Conservation (phyloP, 495 filamentous ascomycete genomes). For the Aspergillus olivimuriae region DNA sequence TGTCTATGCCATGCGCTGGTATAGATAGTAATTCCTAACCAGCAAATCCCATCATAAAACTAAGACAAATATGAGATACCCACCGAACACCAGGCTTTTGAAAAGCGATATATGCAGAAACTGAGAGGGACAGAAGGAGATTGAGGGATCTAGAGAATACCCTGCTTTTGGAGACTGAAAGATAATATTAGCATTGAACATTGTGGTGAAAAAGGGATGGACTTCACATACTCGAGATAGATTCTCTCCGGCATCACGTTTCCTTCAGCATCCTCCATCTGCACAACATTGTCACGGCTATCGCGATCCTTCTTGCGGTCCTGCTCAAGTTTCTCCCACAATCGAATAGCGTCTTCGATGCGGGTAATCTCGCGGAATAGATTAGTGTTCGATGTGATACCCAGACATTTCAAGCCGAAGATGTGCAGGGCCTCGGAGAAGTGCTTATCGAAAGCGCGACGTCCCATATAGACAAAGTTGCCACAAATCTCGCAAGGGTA, state of each 20-base stretch:
- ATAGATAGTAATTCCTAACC: constrained; percentile 8
- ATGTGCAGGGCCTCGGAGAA: constrained; percentile 92
- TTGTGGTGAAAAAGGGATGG: neutral
- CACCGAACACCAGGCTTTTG: constrained; percentile 32
- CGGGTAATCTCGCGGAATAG: constrained; percentile 90
- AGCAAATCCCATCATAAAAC: constrained; percentile 12
- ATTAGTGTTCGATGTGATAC: constrained; percentile 79
- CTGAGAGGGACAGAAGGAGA: constrained; percentile 1
- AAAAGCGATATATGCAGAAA: constrained; percentile 11
- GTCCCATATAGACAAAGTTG: constrained; percentile 95
- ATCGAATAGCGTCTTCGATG: constrained; percentile 76
- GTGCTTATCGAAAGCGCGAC: constrained; percentile 95
- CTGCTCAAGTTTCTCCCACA: constrained; percentile 90
- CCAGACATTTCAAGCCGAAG: constrained; percentile 86
- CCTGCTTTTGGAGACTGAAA: constrained; percentile 49
- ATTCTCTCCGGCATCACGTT: constrained; percentile 99
- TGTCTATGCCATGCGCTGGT: constrained; percentile 6
- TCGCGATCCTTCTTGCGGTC: constrained; percentile 76
- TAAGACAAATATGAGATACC: constrained; percentile 14
- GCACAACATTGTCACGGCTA: constrained; percentile 73
- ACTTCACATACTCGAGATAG: constrained; percentile 62
- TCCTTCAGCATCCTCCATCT: constrained; percentile 97
- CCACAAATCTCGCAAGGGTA: constrained; percentile 95
- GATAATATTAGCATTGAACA: constrained; percentile 20
- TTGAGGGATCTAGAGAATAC: constrained; percentile 30